Conservation (phyloP, 2,329 filamentous ascomycete genomes). For the Xylariaceae sp. region DNA sequence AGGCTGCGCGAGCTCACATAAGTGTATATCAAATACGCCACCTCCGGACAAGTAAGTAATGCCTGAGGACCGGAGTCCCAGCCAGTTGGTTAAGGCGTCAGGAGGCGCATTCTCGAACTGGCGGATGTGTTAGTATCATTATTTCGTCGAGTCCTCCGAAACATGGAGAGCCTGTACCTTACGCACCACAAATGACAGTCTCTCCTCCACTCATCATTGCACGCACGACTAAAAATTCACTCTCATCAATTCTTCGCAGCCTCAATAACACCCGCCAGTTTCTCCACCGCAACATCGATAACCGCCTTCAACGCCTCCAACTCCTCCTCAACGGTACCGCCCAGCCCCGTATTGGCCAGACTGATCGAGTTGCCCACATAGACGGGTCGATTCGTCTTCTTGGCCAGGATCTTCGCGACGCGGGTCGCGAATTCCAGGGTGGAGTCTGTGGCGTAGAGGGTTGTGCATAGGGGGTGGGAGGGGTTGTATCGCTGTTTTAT, state of each 20-base stretch:
- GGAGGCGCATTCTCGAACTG: no score
- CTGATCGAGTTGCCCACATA: slow-evolving; percentile 89
- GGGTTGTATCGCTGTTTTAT: slow-evolving; percentile 44
- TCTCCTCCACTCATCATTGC: not conserved
- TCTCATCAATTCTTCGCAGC: slow-evolving; percentile 7
- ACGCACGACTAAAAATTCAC: not conserved
- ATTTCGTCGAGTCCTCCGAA: no score
- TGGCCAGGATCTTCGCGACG: slow-evolving; percentile 76
- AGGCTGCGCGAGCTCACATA: no score
- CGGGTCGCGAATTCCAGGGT: slow-evolving; percentile 84
- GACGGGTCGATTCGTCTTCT: slow-evolving; percentile 65
- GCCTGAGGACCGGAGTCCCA: no score
- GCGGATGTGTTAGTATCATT: no score
- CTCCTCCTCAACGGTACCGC: slow-evolving; percentile 84
- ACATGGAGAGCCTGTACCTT: no score
- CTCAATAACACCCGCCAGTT: slow-evolving; percentile 39
- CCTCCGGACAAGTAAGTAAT: no score
- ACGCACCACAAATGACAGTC: no score
- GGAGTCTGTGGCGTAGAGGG: slow-evolving; percentile 68
- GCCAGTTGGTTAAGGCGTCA: no score
- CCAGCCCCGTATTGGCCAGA: slow-evolving; percentile 66
- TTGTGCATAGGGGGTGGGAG: slow-evolving; percentile 65
- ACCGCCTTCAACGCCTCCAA: slow-evolving; percentile 80
- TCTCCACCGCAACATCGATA: slow-evolving; percentile 60
- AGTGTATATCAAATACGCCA: not conserved